A percentile compares a stretch with the other conserved stretches of the same genome.
phyloP scores from a whole-genome alignment of 1,284 basidiomycete species.

The Trametes sp. region DNA sequence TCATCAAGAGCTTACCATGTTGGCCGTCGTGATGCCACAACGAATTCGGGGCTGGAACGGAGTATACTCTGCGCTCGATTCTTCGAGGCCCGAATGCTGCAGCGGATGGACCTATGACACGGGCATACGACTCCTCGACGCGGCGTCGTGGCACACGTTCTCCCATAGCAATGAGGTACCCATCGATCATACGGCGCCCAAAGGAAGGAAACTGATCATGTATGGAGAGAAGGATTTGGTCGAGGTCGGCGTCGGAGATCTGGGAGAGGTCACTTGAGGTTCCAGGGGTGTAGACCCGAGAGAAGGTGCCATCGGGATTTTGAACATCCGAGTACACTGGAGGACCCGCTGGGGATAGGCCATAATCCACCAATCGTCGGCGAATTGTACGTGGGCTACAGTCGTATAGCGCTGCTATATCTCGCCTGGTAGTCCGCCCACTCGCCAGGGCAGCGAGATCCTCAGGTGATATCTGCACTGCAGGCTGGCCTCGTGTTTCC shows the following conservation, averaged over 20 bases:
- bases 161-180: conserved; percentile 26
- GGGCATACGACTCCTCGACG: conserved; percentile 24
- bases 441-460: too few relatives aligned
- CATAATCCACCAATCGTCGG: conserved; percentile 41
- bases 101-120: conserved; percentile 29
- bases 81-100: conserved; percentile 27
- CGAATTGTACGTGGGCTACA: conserved; percentile 41
- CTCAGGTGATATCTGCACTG: too few relatives aligned
- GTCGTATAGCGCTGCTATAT: background rate
- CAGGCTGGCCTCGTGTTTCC: too few relatives aligned
- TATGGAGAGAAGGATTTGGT: conserved; percentile 27
- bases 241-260: conserved; percentile 31
- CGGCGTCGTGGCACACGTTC: conserved; percentile 25
- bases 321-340: conserved; percentile 35
- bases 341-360: conserved; percentile 39
- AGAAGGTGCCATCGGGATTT: background rate
- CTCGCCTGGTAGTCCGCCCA: too few relatives aligned
- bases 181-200: conserved; percentile 37
- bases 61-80: conserved; percentile 33
- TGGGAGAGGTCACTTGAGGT: conserved; percentile 11
- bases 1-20: conserved; percentile 42
- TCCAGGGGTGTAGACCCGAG: background rate
- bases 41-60: conserved; percentile 39
- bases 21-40: conserved; percentile 45
- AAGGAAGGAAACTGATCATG: conserved; percentile 34